Percentiles rank a stretch among this genome's conserved stretches.
Evolutionary conservation across 2,329 filamentous ascomycete species (phyloP).

Genomic region (Colletotrichum aenigma): DNA sequence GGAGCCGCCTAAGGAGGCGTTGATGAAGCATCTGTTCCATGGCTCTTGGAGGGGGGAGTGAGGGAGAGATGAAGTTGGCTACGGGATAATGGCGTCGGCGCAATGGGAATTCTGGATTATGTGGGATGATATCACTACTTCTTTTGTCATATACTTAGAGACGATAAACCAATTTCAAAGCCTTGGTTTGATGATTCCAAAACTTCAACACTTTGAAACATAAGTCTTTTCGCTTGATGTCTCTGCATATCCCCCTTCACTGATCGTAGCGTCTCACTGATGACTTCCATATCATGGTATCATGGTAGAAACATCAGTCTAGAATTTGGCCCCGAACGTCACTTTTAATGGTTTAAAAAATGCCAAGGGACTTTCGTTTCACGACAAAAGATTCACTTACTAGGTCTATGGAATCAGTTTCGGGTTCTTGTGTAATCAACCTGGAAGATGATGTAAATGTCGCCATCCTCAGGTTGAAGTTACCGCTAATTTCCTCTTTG

Average conservation of each 20-base stretch:
- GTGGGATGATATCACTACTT: neutral
- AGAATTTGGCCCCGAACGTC: neutral
- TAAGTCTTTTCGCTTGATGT: fast-evolving
- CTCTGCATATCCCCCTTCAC: neutral
- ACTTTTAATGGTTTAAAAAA: neutral
- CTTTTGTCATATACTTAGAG: neutral
- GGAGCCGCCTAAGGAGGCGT: slow-evolving; percentile 27
- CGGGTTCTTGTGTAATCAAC: fast-evolving
- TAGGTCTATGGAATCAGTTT: neutral
- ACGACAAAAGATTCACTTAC: neutral
- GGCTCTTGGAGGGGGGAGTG: neutral
- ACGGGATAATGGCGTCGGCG: neutral
- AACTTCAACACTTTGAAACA: neutral
- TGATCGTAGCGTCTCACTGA: neutral
- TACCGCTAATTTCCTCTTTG: neutral
- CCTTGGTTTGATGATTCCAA: neutral
- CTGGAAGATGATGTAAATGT: neutral
- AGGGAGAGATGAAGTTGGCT: fast-evolving
- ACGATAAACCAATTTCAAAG: neutral
- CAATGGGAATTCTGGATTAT: neutral
- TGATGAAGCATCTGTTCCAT: slow-evolving; percentile 30
- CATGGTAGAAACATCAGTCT: neutral
- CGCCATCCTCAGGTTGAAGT: neutral
- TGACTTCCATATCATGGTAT: neutral
- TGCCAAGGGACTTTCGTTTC: neutral